Base-by-base conservation (phyloP, 345 rosid genomes). In the Balakata baccata region DNA sequence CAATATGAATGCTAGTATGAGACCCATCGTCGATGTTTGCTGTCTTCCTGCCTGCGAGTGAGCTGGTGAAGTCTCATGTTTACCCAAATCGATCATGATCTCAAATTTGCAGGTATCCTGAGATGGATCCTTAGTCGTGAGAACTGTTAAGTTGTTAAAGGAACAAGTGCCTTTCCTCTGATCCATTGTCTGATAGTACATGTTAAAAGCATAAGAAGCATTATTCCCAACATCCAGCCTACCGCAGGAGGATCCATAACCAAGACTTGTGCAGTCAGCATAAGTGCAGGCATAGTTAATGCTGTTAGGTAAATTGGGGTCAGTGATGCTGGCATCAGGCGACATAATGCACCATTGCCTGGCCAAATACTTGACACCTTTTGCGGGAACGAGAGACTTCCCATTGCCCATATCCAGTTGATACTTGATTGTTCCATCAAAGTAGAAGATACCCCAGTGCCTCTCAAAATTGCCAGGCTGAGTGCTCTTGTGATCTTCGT, bases 381-480 rank as follows among this genome's bases (percentile, higher is more conserved):
- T 66, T 11, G 80, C 80, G 0, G 80, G 59, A 46, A 71, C 72
- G 10, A 77, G 20, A 46, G 75, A 20, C 51, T 57, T 77, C 16
- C 67, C 72, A 37, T 47, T 71, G 6, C 75, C 80, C 61, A 64
- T 57, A 39, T 70, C 52, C 45, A 77, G 11, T 11, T 56, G 70
- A 37, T 92, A 94, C 79, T 94, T 94, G 0, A 93, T 77, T 10
- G 47, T 43, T 43, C 98, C 97, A 5, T 94, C 98, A 47, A n/a
- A 91, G 59, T 84, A 74, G 77, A 94, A 90, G 50, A 92, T 66
- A 20, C 98, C 98, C 96, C 97, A 94, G 68, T 94, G 97, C 6
- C 96, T 84, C 67, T 92, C 98, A 22, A 92, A 92, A 81, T 95
- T 90, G 65, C 99, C 98, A 0, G 99, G 99, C 39, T 84, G 84